A percentile compares a stretch with the other conserved stretches of the same genome.
These are phyloP conservation scores for Xerocomellus dryophilus DNA, from an alignment of 768 basidiomycete species.

Conservation along the genomic window DNA sequence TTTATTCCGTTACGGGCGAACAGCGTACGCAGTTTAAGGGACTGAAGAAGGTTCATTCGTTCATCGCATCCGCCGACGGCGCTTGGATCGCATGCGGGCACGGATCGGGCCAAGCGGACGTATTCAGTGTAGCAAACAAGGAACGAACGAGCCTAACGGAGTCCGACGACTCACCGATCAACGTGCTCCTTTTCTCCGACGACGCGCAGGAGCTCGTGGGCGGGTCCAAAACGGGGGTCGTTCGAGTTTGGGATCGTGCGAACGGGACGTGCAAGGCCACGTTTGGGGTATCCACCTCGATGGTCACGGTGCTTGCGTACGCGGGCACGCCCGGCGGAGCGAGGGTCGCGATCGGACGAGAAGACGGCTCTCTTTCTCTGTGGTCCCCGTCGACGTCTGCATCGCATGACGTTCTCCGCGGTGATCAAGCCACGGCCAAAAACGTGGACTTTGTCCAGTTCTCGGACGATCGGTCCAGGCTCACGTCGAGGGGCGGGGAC, in stretches of 20 bases:
- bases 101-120: constrained; percentile 1
- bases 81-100: constrained; percentile 10
- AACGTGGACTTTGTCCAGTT: constrained; percentile 10
- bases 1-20: constrained; percentile 9
- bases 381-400: constrained; percentile 17
- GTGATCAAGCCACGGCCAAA: constrained; percentile 3
- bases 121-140: neutral
- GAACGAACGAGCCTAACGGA: neutral
- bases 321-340: neutral
- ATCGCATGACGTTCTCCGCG: constrained; percentile 6
- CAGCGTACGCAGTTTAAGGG: constrained; percentile 6
- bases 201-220: constrained; percentile 16
- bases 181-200: constrained; percentile 16
- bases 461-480: constrained; percentile 1
- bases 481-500: constrained; percentile 15
- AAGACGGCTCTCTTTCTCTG: constrained; percentile 17
- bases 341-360: constrained; percentile 15
- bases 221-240: constrained; percentile 12
- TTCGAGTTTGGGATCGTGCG: constrained; percentile 20
- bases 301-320: constrained; percentile 21
- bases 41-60: constrained; percentile 6
- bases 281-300: neutral
- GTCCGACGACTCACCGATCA: neutral
- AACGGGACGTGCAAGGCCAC: constrained; percentile 14
- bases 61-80: constrained; percentile 3